These are phyloP conservation scores for Verticillium tricorpus DNA, from an alignment of 2,329 filamentous ascomycete species.

Conservation along the genomic window DNA sequence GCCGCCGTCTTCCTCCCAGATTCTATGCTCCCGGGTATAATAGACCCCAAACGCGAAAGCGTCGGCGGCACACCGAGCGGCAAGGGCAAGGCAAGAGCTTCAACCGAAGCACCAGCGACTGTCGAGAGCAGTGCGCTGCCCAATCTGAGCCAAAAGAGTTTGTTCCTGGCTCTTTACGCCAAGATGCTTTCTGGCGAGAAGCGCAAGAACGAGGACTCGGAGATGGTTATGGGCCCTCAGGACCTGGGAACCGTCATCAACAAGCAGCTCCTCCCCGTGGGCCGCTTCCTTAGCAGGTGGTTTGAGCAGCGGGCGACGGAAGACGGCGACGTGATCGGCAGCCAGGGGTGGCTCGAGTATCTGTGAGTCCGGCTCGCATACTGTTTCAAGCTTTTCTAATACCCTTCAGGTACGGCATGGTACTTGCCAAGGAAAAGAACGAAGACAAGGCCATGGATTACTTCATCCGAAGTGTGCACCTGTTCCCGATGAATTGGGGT, in stretches of 20 bases:
- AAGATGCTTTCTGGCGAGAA: conserved; percentile 94
- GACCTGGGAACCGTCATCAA: conserved; percentile 83
- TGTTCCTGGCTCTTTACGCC: conserved; percentile 89
- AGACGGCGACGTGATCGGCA: conserved; percentile 54
- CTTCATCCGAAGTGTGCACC: conserved; percentile 81
- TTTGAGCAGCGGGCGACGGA: conserved; percentile 62
- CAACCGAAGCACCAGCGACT: conserved; percentile 13
- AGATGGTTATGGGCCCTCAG: conserved; percentile 93
- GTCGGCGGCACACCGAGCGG: conserved; percentile 41
- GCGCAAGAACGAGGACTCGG: conserved; percentile 90
- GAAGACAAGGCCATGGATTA: conserved; percentile 79
- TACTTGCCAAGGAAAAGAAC: conserved; percentile 86
- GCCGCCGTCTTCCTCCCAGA: conserved; percentile 84
- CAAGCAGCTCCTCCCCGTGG: conserved; percentile 74
- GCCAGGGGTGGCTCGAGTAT: conserved; percentile 93
- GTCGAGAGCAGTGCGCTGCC: conserved; percentile 34
- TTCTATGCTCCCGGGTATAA: conserved; percentile 64
- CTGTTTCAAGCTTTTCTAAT: not conserved
- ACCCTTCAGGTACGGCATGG: conserved; percentile 68
- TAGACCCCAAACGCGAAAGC: conserved; percentile 39
- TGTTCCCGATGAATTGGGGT: conserved; percentile 95
- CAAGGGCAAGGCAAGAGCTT: conserved; percentile 53
- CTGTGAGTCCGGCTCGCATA: conserved; percentile 39
- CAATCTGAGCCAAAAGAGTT: conserved; percentile 77
- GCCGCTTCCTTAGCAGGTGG: conserved; percentile 74